Evolutionary conservation across 192 early-diverging fungal species (phyloP), one percentile per base, ranked within the genome.

Genomic region (Backusella macrospora): DNA sequence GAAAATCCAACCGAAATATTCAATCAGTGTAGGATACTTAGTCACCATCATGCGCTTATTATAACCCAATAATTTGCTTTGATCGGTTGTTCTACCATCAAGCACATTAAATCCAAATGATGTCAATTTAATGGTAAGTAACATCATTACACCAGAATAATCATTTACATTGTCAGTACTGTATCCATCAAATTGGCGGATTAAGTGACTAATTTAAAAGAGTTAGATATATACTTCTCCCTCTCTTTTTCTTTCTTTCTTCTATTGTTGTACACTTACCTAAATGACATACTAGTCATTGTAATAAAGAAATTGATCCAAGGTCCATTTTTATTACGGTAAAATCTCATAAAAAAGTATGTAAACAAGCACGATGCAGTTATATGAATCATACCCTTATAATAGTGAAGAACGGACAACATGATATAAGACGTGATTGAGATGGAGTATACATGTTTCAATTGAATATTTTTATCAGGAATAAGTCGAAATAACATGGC

Each of bases 111-210:
- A 98, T 0, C 94, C 95, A 82, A 93, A 94, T n/a, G 91, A 91
- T 21, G 95, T 94, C 65, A 96, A 76, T 75, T 96, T 97, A 72
- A 96, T 96, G n/a, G 95, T 91, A 52, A 97, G 84, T 14, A 97
- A 86, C 97, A 99, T 99, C 83, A 96, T 93, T 4, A 95, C 93
- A 14, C 94, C 93, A 9, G 97, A 94, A 66, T 92, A 84, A 82
- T 99, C 96, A 76, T 94, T 85, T 14, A 78, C 79, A 15, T 86
- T 86, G 66, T 85, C 78, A 9, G 76, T 76, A 49, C 62, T 45
- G 10, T 79, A 74, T 62, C 83, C 76, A 40, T 84, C 62, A 18
- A 78, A 52, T 62, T 89, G 86, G 15, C 87, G 84, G 67, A 42
- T 18, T 46, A 42, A 70, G 29, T 59, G 52, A 10, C 52, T 59